A percentile compares a stretch with the other conserved stretches of the same genome.
phyloP scores from a whole-genome alignment of 768 basidiomycete species.

The Lactifluus subvellereus region DNA sequence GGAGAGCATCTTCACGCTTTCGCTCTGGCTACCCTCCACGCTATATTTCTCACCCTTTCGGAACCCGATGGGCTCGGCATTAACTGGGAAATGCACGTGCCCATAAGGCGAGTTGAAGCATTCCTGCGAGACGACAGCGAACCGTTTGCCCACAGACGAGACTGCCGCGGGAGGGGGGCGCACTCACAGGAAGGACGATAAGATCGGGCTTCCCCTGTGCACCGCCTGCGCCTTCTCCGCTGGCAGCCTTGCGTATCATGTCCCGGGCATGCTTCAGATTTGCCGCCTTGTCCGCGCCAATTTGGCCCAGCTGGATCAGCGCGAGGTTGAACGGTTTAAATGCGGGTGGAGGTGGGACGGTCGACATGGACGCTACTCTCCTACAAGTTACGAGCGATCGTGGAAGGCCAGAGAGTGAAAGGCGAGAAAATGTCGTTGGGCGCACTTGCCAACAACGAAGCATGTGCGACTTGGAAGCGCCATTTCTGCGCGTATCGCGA shows the following conservation, averaged over 20 bases:
- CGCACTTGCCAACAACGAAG: not conserved
- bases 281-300: slow-evolving; percentile 61
- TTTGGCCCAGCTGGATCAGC: slow-evolving; percentile 80
- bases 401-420: not conserved
- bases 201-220: slow-evolving; percentile 59
- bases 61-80: slow-evolving; percentile 75
- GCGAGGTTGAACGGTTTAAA: slow-evolving; percentile 81
- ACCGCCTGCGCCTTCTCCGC: slow-evolving; percentile 25
- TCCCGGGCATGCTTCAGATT: slow-evolving; percentile 82
- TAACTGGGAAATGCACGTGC: slow-evolving; percentile 69
- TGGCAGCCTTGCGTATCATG: slow-evolving; percentile 69
- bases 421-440: not conserved
- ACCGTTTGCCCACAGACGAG: slow-evolving; percentile 27
- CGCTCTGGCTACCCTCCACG: slow-evolving; percentile 49
- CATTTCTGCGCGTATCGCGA: not conserved
- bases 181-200: slow-evolving; percentile 75
- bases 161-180: not conserved
- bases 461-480: not conserved
- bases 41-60: slow-evolving; percentile 55
- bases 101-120: slow-evolving; percentile 89
- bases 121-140: slow-evolving; percentile 39
- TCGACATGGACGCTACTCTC: slow-evolving; percentile 3
- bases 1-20: slow-evolving; percentile 79
- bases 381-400: not conserved
- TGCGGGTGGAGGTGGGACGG: slow-evolving; percentile 29